Evolutionary conservation across 2,329 filamentous ascomycete species (phyloP).

Genomic region (Hymenoscyphus albidus): DNA sequence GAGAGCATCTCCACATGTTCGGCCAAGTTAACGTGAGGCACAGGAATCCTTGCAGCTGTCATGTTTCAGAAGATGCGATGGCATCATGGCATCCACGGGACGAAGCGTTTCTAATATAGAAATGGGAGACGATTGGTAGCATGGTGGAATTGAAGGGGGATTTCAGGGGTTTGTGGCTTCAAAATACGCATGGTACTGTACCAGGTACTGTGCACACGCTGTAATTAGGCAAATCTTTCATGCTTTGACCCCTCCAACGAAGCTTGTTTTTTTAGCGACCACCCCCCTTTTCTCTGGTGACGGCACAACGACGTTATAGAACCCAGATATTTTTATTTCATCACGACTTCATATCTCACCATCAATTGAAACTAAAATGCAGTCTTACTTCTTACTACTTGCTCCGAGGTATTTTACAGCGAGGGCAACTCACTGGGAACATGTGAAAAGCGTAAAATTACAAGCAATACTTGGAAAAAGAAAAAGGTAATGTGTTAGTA

Average conservation of each 20-base stretch:
- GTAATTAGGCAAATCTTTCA: not conserved
- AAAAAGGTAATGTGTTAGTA: slow-evolving; percentile 14
- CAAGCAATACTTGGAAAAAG: slow-evolving; percentile 1
- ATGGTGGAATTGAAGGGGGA: not conserved
- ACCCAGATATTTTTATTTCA: not conserved
- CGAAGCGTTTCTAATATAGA: not conserved
- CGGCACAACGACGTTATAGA: not conserved
- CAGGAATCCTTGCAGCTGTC: too few species aligned
- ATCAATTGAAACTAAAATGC: not conserved
- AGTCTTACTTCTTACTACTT: not conserved
- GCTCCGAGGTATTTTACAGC: slow-evolving; percentile 4
- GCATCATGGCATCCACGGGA: not conserved
- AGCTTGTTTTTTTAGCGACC: slow-evolving; percentile 3
- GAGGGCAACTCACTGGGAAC: slow-evolving; percentile 16
- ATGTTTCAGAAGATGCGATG: slow-evolving; percentile 1
- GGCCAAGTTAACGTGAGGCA: not conserved
- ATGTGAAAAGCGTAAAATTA: slow-evolving; percentile 14
- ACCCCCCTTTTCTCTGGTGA: not conserved
- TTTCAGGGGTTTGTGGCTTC: not conserved
- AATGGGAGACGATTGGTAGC: not conserved
- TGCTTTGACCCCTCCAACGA: not conserved
- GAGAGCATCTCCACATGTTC: too few species aligned
- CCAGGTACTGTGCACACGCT: not conserved
- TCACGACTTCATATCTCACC: too few species aligned
- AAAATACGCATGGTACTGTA: not conserved